Percentiles rank a stretch among this genome's conserved stretches.
Conservation (phyloP, 306 rosid species). For the Luffa aegyptiaca region DNA sequence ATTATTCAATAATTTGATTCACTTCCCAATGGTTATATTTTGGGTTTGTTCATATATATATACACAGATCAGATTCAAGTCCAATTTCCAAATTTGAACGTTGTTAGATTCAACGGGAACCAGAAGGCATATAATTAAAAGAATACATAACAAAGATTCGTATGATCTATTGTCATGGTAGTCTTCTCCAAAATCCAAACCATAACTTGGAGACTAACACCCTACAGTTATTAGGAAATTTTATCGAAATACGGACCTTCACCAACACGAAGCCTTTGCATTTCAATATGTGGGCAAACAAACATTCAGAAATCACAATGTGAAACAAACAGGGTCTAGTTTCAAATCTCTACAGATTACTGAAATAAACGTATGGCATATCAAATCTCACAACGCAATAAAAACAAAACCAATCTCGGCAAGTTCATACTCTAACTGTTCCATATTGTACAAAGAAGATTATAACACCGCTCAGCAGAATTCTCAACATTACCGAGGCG, state of each 20-base stretch:
- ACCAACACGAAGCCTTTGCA: neutral
- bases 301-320: neutral
- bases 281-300: neutral
- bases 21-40: neutral
- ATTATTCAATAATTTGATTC: neutral
- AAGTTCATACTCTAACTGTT: neutral
- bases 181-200: neutral
- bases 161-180: neutral
- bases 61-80: neutral
- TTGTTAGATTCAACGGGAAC: neutral
- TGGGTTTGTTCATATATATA: neutral
- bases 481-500: slow-evolving; percentile 14
- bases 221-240: neutral
- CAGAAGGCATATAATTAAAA: neutral
- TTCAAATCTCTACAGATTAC: neutral
- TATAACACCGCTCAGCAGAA: neutral
- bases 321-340: neutral
- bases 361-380: neutral
- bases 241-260: neutral
- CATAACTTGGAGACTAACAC: neutral
- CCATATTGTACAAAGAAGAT: neutral
- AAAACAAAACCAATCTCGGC: neutral
- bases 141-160: neutral
- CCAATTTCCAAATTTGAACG: neutral
- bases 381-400: neutral